Base-by-base conservation (phyloP, 768 basidiomycete genomes). In the Ramaria sp. region DNA sequence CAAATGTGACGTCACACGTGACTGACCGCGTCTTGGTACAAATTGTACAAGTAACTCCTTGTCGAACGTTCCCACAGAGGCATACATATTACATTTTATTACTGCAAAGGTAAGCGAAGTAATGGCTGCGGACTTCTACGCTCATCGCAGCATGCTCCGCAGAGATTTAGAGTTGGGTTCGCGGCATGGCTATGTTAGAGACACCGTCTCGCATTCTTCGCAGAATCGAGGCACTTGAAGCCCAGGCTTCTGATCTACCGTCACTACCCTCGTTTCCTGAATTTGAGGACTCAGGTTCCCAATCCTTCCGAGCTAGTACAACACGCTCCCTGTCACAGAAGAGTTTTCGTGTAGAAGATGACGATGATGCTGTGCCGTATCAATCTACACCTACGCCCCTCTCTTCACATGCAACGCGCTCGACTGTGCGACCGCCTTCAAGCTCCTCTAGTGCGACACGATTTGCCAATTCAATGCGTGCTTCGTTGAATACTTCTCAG, bases 181-280 rank as follows among this genome's bases (percentile, higher is more conserved):
- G 13, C 28, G 27, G 4, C 3, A 47, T 47, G 45, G 45, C 45
- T 6, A 27, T 47, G 22, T n/a, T 27, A 22, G 88, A 92, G 67
- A 92, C 88, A 15, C 88, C 88, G 0, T 91, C 89, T 24, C 75
- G 88, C 42, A 82, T 92, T 62, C 87, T 83, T 84, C 77, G 88
- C 27, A 78, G 89, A 44, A 89, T 92, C 49, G 80, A 91, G 65
- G 82, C 77, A 0, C 71, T 77, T n/a, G 83, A 88, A 60, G 62
- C 52, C 22, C 45, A 61, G 37, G 78, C 81, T 57, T 67, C 72
- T 58, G 86, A 88, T 58, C 84, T 90, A 73, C 85, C 89, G 9
- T 91, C 88, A 28, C 71, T 92, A 2, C 88, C 88, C 1, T 87
- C 86, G 3, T 66, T 90, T 12, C 85, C 87, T 6, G 72, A 63